phyloP scores from a whole-genome alignment of 768 basidiomycete genomes.

The Punctularia strigosozonata region DNA sequence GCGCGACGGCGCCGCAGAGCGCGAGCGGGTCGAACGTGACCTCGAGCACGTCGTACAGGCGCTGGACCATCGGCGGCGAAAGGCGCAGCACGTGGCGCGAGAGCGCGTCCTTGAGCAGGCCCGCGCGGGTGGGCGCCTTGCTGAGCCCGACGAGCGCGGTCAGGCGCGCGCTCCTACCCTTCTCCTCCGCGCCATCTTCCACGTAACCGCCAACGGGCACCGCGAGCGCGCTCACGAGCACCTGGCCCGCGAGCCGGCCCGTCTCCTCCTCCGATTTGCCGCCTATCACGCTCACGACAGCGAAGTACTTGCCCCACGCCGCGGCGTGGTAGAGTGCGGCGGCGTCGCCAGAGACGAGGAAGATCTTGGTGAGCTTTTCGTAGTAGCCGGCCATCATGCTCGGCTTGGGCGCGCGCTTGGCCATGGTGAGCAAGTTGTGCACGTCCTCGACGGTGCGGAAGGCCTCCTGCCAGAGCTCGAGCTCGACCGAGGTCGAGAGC shows the following conservation, averaged over 20 bases:
- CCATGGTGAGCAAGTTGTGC: slow-evolving; percentile 87
- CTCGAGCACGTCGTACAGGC: slow-evolving; percentile 82
- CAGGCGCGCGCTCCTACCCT: slow-evolving; percentile 65
- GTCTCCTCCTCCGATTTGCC: slow-evolving; percentile 72
- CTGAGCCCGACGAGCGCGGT: slow-evolving; percentile 77
- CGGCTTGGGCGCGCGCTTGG: slow-evolving; percentile 41
- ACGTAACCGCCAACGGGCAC: slow-evolving; percentile 71
- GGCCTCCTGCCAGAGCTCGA: slow-evolving; percentile 98
- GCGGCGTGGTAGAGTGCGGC: slow-evolving; percentile 97
- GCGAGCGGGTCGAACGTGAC: slow-evolving; percentile 88
- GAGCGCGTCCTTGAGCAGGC: slow-evolving; percentile 83
- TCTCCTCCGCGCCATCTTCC: slow-evolving; percentile 34
- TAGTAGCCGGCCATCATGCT: slow-evolving; percentile 99
- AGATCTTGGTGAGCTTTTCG: slow-evolving; percentile 94
- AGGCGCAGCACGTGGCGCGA: slow-evolving; percentile 76
- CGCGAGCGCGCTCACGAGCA: slow-evolving; percentile 84
- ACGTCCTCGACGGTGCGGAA: slow-evolving; percentile 98
- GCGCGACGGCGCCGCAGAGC: slow-evolving; percentile 67
- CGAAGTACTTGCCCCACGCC: slow-evolving; percentile 83
- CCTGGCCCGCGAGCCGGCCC: slow-evolving; percentile 76
- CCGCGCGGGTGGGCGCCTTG: slow-evolving; percentile 77
- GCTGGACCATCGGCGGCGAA: slow-evolving; percentile 59
- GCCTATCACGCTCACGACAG: slow-evolving; percentile 57
- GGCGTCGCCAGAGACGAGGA: slow-evolving; percentile 89
- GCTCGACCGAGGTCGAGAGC: slow-evolving; percentile 91